phyloP scores from a whole-genome alignment of 2,329 filamentous ascomycete genomes.

The Zymoseptoria crescenta region DNA sequence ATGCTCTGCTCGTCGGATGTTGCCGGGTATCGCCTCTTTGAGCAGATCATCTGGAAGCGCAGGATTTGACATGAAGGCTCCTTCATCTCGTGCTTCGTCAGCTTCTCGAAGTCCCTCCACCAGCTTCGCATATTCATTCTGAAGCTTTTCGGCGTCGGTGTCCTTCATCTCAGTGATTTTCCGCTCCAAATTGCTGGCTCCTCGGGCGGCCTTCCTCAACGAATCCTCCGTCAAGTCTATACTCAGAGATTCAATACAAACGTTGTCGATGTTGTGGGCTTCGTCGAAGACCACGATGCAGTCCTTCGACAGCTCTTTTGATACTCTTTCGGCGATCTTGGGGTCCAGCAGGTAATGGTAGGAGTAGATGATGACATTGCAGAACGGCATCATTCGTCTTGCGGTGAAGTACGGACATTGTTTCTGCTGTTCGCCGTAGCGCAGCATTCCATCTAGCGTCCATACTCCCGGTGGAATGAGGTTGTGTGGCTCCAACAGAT shows the following conservation, averaged over 20 bases:
- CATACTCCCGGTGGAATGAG: slow-evolving; percentile 91
- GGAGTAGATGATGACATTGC: slow-evolving; percentile 99
- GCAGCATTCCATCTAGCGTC: slow-evolving; percentile 81
- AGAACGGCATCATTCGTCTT: slow-evolving; percentile 97
- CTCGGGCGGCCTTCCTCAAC: slow-evolving; percentile 78
- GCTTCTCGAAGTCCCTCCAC: slow-evolving; percentile 84
- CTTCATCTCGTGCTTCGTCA: slow-evolving; percentile 83
- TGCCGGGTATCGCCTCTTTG: slow-evolving; percentile 92
- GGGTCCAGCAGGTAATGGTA: slow-evolving; percentile 97
- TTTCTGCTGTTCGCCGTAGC: slow-evolving; percentile 89
- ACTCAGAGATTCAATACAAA: slow-evolving; percentile 94
- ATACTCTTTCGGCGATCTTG: slow-evolving; percentile 93
- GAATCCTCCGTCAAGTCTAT: slow-evolving; percentile 97
- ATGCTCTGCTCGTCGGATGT: slow-evolving; percentile 91
- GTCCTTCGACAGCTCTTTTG: slow-evolving; percentile 91
- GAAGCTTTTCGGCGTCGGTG: slow-evolving; percentile 88
- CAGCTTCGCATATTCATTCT: slow-evolving; percentile 90
- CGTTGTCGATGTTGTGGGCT: slow-evolving; percentile 98
- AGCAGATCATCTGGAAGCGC: slow-evolving; percentile 87
- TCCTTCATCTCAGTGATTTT: slow-evolving; percentile 92
- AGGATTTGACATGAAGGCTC: slow-evolving; percentile 96
- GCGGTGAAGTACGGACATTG: slow-evolving; percentile 98
- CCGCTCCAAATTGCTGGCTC: slow-evolving; percentile 81
- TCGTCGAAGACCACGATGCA: slow-evolving; percentile 99
- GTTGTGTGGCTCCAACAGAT: slow-evolving; percentile 89